A percentile compares a stretch with the other conserved stretches of the same genome.
These are phyloP conservation scores for Flaveria brownii DNA, from an alignment of 129 eudicot species.

Conservation along the genomic window DNA sequence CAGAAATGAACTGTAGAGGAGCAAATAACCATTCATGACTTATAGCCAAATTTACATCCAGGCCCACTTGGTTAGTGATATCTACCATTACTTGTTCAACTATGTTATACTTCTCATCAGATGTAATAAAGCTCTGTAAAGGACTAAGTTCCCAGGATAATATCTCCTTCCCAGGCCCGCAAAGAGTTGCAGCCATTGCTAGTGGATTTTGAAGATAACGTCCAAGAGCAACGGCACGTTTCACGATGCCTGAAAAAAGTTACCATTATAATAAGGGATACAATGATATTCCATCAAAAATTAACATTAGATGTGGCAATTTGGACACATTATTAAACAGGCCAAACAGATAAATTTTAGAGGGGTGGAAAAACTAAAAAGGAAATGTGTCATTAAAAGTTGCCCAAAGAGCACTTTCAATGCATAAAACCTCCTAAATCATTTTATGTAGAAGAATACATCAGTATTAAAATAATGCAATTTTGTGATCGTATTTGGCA, in stretches of 20 bases:
- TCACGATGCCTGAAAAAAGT: constrained; percentile 63
- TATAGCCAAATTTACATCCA: constrained; percentile 77
- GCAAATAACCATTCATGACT: constrained; percentile 93
- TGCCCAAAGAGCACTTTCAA: background rate
- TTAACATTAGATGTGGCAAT: background rate
- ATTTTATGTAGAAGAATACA: background rate
- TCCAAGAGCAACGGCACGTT: constrained; percentile 87
- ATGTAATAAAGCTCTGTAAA: constrained; percentile 68
- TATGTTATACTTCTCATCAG: constrained; percentile 84
- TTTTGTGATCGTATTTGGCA: background rate
- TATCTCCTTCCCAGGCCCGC: constrained; percentile 80
- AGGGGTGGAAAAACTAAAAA: too few species aligned
- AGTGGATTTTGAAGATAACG: constrained; percentile 88
- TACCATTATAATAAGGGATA: background rate
- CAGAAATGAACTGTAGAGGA: constrained; percentile 83
- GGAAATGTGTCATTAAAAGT: background rate
- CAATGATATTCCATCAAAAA: constrained; percentile 5
- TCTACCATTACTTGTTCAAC: constrained; percentile 91
- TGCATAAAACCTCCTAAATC: background rate
- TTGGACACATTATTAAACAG: background rate
- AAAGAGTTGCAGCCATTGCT: constrained; percentile 87
- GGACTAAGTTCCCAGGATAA: constrained; percentile 79
- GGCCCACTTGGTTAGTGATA: constrained; percentile 87
- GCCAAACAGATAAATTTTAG: background rate
- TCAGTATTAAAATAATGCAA: background rate